These are phyloP conservation scores for Lasiodiplodia gonubiensis DNA, from an alignment of 2,329 filamentous ascomycete species.

Conservation along the genomic window DNA sequence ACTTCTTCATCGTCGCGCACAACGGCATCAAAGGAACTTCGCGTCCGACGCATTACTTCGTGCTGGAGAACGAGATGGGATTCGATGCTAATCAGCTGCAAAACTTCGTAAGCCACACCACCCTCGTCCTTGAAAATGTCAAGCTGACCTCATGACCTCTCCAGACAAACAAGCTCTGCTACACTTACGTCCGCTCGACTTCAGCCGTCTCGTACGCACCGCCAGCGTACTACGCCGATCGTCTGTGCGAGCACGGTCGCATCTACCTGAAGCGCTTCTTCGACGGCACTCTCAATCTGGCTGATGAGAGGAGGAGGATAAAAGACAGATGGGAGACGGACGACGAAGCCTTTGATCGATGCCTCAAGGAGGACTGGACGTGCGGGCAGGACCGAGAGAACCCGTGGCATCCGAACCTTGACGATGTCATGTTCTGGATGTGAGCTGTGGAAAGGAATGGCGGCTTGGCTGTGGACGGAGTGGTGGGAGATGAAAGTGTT, in stretches of 20 bases:
- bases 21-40: slow-evolving; percentile 40
- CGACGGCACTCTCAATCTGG: neutral
- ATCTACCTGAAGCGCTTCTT: slow-evolving; percentile 36
- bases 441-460: neutral
- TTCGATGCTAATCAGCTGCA: slow-evolving; percentile 33
- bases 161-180: slow-evolving; percentile 42
- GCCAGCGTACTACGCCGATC: slow-evolving; percentile 49
- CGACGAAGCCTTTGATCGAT: no score
- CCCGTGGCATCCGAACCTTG: slow-evolving; percentile 36
- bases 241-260: slow-evolving; percentile 45
- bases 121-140: neutral
- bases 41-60: slow-evolving; percentile 42
- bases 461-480: neutral
- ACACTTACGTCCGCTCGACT: slow-evolving; percentile 41
- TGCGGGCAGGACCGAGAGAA: slow-evolving; percentile 11
- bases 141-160: neutral
- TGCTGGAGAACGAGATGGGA: slow-evolving; percentile 34
- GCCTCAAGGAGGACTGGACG: no score
- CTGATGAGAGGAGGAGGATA: no score
- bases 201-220: slow-evolving; percentile 43
- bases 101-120: slow-evolving; percentile 31
- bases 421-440: slow-evolving; percentile 39
- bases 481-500: neutral
- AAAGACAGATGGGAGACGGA: neutral
- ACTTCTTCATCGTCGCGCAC: slow-evolving; percentile 48